Conservation (phyloP, 495 filamentous ascomycete genomes). For the Podospora pseudoanserina region DNA sequence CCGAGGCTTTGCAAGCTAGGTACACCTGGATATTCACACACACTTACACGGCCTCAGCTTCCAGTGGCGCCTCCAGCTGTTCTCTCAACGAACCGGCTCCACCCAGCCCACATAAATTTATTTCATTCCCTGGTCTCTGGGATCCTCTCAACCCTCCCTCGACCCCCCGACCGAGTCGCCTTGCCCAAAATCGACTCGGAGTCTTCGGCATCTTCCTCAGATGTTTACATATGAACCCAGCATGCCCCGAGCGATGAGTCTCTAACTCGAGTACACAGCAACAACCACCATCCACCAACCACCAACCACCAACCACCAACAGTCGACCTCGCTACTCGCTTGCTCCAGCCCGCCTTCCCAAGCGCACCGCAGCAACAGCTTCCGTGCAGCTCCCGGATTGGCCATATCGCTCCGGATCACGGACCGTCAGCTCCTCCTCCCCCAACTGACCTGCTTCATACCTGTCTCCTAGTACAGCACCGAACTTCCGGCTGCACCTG, state of each 20-base stretch:
- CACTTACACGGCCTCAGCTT: constrained; percentile 5
- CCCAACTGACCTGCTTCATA: background rate
- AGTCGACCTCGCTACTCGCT: constrained; percentile 8
- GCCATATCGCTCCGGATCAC: constrained; percentile 15
- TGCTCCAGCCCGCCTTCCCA: background rate
- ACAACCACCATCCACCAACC: too few relatives aligned
- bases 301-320: background rate
- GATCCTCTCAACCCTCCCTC: background rate
- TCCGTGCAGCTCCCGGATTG: constrained; percentile 7
- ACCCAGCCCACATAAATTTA: constrained; percentile 37
- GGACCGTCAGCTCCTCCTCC: constrained; percentile 13
- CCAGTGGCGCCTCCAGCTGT: constrained; percentile 8
- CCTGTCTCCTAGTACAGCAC: background rate
- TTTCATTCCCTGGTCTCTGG: constrained; percentile 22
- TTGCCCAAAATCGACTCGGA: constrained; percentile 22
- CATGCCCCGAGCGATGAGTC: constrained; percentile 30
- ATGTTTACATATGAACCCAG: constrained; percentile 18
- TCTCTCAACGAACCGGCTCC: constrained; percentile 23
- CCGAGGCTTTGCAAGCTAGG: background rate
- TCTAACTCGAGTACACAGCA: constrained; percentile 17
- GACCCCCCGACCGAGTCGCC: constrained; percentile 1
- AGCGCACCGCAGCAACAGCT: constrained; percentile 12
- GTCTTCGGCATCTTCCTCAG: constrained; percentile 28
- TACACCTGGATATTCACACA: background rate
- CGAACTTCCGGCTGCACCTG: background rate